A percentile compares a stretch with the other conserved stretches of the same genome.
Conservation (phyloP, 768 basidiomycete species). For the Serpula lacrymans region DNA sequence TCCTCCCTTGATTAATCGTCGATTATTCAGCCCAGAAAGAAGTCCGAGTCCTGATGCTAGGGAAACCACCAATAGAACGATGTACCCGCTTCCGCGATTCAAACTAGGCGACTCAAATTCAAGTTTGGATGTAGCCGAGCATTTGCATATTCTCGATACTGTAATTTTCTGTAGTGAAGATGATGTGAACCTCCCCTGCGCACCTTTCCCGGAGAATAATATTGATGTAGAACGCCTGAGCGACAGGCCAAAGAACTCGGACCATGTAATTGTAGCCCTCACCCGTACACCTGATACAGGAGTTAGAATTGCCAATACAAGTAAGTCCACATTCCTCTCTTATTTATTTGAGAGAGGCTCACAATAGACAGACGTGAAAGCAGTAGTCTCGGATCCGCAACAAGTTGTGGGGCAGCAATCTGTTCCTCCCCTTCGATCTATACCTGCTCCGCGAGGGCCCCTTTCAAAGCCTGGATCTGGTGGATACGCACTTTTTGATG, state of each 20-base stretch:
- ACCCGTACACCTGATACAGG: no score
- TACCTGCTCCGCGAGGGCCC: background rate
- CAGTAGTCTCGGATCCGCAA: no score
- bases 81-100: background rate
- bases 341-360: no score
- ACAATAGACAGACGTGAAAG: no score
- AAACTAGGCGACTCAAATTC: background rate
- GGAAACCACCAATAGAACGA: no score
- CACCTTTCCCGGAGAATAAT: background rate
- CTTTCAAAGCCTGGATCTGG: constrained; percentile 3
- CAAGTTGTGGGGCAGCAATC: no score
- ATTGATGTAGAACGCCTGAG: no score
- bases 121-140: background rate
- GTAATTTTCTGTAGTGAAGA: background rate
- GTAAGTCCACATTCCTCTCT: no score
- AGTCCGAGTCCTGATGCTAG: constrained; percentile 1
- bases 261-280: no score
- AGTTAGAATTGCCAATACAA: no score
- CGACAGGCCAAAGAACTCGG: no score
- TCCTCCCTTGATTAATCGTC: background rate
- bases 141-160: background rate
- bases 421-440: no score
- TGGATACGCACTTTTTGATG: background rate
- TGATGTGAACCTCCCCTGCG: background rate
- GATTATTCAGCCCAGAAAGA: background rate